A percentile compares a stretch with the other conserved stretches of the same genome.
Conservation (phyloP, 768 basidiomycete genomes). For the Solioccasus polychromus region DNA sequence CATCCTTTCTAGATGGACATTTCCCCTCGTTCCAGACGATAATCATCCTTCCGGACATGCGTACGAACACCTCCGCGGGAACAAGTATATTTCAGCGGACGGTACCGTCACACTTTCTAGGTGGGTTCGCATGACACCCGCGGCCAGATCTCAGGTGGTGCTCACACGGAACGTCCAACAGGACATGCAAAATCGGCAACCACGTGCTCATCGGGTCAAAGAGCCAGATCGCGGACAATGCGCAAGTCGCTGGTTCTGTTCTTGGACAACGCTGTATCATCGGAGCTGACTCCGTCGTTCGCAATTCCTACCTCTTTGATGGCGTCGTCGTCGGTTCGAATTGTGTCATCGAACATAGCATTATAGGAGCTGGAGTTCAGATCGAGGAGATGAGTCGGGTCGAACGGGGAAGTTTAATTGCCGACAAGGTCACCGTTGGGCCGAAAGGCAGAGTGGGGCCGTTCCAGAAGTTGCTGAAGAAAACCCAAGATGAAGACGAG, state of each 20-base stretch:
- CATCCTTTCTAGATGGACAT: slow-evolving; percentile 90
- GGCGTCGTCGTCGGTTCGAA: slow-evolving; percentile 67
- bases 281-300: slow-evolving; percentile 65
- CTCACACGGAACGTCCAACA: slow-evolving; percentile 24
- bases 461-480: slow-evolving; percentile 73
- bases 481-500: slow-evolving; percentile 32
- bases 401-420: slow-evolving; percentile 77
- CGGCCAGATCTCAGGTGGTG: neutral
- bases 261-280: slow-evolving; percentile 76
- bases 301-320: slow-evolving; percentile 82
- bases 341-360: slow-evolving; percentile 71
- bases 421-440: slow-evolving; percentile 77
- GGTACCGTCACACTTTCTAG: slow-evolving; percentile 79
- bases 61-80: slow-evolving; percentile 86
- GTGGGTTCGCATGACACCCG: slow-evolving; percentile 38
- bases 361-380: slow-evolving; percentile 74
- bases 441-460: slow-evolving; percentile 61
- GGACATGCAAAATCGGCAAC: slow-evolving; percentile 78
- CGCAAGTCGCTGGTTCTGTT: slow-evolving; percentile 67
- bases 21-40: slow-evolving; percentile 93
- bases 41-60: slow-evolving; percentile 79
- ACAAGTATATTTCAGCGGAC: slow-evolving; percentile 84
- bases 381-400: slow-evolving; percentile 67
- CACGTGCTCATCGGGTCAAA: slow-evolving; percentile 85
- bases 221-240: slow-evolving; percentile 64